Evolutionary conservation across 257 asterid species (phyloP), one percentile per base, ranked within the genome.

Genomic region (Lithospermum erythrorhizon): DNA sequence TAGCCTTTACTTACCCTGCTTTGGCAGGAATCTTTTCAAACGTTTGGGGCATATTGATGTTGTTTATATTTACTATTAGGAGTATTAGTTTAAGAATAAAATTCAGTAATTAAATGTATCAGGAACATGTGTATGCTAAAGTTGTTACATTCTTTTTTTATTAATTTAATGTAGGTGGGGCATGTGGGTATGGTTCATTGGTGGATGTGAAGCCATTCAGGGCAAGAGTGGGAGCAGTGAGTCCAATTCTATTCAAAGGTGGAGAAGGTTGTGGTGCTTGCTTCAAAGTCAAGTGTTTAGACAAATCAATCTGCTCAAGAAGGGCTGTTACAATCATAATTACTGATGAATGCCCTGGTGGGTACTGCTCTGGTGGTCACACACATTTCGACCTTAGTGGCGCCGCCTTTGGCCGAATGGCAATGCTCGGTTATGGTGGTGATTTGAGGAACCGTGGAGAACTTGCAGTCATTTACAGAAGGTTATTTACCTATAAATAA

Each of bases 341-440:
- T 5, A 59, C 63, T 3, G 98, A 91, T 64, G 95, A 88, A 74
- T 86, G 96, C 66, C 98, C 98, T 55, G 95, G 96, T 45, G 96
- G 96, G 0, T 83, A 81, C 60, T 83, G 98, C 67, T 81, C 95
- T 18, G 74, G 75, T 7, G 90, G 81, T 5, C 74, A 78, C 21
- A 61, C 78, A 48, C 98, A 88, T 55, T 88, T 91, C 20, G 98
- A 91, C 64, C 96, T 88, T 64, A 86, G 98, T 67, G 98, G 98
- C 55, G 96, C 96, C 55, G 98, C 96, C 21, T 91, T 88, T 61
- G 82, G 96, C 27, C 81, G 90, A 19, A 82, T 91, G 95, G 98
- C 98, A 0, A 65, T 88, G 22, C 55, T 89, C 72, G 98, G 98
- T 18, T 29, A 60, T 49, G 84, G 88, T 21, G 93, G 85, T 25